A percentile compares a stretch with the other conserved stretches of the same genome.
Evolutionary conservation across 1,284 basidiomycete genomes (phyloP).

Genomic region (Lentinus polychrous): DNA sequence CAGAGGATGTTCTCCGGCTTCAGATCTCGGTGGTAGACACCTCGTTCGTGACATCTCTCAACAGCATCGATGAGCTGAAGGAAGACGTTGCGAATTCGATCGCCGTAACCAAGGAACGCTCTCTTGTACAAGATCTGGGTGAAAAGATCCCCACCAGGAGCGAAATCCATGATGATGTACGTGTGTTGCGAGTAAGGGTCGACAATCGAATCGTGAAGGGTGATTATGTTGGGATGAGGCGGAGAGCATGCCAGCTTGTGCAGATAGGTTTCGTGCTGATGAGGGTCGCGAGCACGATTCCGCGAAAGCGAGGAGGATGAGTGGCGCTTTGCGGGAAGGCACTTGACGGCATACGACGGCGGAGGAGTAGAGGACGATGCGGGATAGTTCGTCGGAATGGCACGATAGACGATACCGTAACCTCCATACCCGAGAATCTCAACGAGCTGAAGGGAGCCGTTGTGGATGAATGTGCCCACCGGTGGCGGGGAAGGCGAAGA

Average conservation of each 20-base stretch:
- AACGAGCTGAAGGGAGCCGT: constrained; percentile 79
- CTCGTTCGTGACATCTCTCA: constrained; percentile 80
- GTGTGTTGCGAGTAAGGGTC: constrained; percentile 47
- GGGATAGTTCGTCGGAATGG: constrained; percentile 55
- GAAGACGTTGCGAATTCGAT: constrained; percentile 82
- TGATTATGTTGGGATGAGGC: constrained; percentile 78
- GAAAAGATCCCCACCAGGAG: constrained; percentile 87
- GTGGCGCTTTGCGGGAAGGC: constrained; percentile 57
- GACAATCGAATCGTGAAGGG: constrained; percentile 85
- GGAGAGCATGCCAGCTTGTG: constrained; percentile 76
- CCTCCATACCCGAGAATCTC: constrained; percentile 90
- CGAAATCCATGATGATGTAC: constrained; percentile 68
- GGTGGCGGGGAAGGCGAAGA: constrained; percentile 51
- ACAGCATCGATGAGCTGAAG: constrained; percentile 92
- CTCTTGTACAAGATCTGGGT: constrained; percentile 74
- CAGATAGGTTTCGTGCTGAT: constrained; percentile 77
- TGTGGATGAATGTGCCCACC: constrained; percentile 75
- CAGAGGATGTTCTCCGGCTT: constrained; percentile 98
- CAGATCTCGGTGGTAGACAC: constrained; percentile 95
- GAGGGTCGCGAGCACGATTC: constrained; percentile 59
- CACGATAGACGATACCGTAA: constrained; percentile 95
- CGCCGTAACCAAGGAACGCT: constrained; percentile 72
- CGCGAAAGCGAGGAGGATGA: constrained; percentile 12
- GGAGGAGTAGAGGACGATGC: constrained; percentile 21
- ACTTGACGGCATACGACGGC: constrained; percentile 87